phyloP scores from a whole-genome alignment of 2,329 filamentous ascomycete species.

The Hymenoscyphus fructigenus region DNA sequence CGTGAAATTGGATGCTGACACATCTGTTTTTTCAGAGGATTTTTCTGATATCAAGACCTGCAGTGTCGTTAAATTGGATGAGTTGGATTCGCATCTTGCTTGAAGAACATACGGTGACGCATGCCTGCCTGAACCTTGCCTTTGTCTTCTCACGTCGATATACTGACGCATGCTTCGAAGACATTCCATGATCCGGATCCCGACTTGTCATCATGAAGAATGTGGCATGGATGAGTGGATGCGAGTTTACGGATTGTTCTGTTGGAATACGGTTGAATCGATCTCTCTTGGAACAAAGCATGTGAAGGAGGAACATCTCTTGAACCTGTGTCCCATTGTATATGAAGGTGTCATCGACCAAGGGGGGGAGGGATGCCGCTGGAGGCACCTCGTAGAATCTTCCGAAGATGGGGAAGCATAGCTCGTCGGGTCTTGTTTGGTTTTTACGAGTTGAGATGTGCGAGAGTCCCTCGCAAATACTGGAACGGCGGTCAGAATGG shows the following conservation, averaged over 20 bases:
- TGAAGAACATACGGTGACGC: background rate
- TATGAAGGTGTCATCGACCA: constrained; percentile 2
- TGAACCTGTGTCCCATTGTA: background rate
- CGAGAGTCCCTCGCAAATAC: constrained; percentile 1
- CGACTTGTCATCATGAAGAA: background rate
- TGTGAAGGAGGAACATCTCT: background rate
- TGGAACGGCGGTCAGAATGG: background rate
- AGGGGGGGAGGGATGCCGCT: background rate
- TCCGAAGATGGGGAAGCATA: background rate
- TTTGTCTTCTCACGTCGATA: background rate
- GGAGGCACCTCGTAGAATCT: background rate
- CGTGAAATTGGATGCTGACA: background rate
- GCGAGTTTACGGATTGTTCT: background rate
- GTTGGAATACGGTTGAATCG: background rate
- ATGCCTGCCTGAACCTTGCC: background rate
- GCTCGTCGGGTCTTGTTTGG: background rate
- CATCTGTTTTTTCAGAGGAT: background rate
- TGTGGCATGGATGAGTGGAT: constrained; percentile 1
- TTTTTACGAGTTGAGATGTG: background rate
- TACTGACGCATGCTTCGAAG: background rate
- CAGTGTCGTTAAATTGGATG: background rate
- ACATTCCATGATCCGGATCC: background rate
- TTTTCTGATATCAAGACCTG: constrained; percentile 7
- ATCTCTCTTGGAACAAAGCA: background rate
- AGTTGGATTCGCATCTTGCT: background rate